These are phyloP conservation scores for Aspergillus quadricinctus DNA, from an alignment of 2,329 filamentous ascomycete genomes.

Conservation along the genomic window DNA sequence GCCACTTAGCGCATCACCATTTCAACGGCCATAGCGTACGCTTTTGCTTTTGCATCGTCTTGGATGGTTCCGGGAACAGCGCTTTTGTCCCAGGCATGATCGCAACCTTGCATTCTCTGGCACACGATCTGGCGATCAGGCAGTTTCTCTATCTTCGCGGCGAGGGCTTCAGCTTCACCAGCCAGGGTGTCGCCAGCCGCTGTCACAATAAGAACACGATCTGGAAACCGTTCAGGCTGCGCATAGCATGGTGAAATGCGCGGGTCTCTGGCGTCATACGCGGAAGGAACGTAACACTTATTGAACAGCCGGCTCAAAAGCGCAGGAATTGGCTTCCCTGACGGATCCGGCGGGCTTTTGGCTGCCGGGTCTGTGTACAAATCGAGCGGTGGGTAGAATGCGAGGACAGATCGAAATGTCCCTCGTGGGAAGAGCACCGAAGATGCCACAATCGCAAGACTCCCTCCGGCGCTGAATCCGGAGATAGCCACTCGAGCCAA, in stretches of 20 bases:
- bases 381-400: constrained; percentile 31
- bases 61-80: constrained; percentile 23
- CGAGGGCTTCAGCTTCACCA: constrained; percentile 27
- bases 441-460: constrained; percentile 34
- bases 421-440: constrained; percentile 25
- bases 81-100: constrained; percentile 40
- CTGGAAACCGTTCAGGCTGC: constrained; percentile 22
- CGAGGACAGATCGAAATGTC: constrained; percentile 29
- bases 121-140: constrained; percentile 21
- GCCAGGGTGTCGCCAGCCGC: constrained; percentile 27
- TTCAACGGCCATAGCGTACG: constrained; percentile 31
- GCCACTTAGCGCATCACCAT: constrained; percentile 17
- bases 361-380: constrained; percentile 12
- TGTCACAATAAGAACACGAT: constrained; percentile 28
- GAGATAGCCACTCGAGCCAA: constrained; percentile 29
- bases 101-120: constrained; percentile 32
- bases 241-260: constrained; percentile 30
- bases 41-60: constrained; percentile 28
- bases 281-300: constrained; percentile 23
- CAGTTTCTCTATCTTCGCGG: constrained; percentile 17
- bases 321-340: constrained; percentile 18
- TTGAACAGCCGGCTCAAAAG: constrained; percentile 25
- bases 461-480: constrained; percentile 44
- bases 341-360: constrained; percentile 22
- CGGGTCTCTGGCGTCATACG: constrained; percentile 25